Conservation (phyloP, 1,284 basidiomycete species). For the Malassezia dermatis region DNA sequence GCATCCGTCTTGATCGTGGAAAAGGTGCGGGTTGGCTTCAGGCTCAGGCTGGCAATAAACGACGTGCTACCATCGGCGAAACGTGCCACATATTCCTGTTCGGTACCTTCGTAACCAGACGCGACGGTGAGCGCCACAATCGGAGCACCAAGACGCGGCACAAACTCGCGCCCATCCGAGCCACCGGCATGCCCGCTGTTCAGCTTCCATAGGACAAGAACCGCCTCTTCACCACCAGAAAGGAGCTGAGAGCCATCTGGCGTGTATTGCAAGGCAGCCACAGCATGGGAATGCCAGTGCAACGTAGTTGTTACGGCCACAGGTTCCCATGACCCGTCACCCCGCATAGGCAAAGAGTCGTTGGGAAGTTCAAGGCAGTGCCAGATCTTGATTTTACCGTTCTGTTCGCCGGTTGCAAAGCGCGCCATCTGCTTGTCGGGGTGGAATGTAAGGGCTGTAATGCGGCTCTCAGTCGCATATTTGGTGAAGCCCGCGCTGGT, state of each 20-base stretch:
- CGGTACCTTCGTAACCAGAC: constrained; percentile 52
- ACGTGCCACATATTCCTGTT: constrained; percentile 77
- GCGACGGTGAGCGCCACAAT: constrained; percentile 57
- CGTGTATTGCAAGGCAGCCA: constrained; percentile 79
- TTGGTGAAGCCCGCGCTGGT: constrained; percentile 58
- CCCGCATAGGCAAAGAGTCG: constrained; percentile 23
- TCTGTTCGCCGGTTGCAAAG: constrained; percentile 83
- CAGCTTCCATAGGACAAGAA: constrained; percentile 75
- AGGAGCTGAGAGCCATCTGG: constrained; percentile 82
- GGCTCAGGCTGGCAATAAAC: constrained; percentile 64
- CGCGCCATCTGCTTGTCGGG: constrained; percentile 65
- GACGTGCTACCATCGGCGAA: constrained; percentile 72
- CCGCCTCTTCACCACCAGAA: constrained; percentile 90
- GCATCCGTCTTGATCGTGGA: constrained; percentile 61
- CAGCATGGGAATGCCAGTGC: constrained; percentile 95
- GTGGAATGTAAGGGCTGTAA: constrained; percentile 80
- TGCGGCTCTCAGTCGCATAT: constrained; percentile 56
- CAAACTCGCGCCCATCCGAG: constrained; percentile 52
- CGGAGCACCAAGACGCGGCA: constrained; percentile 81
- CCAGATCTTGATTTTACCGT: constrained; percentile 79
- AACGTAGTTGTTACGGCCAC: constrained; percentile 65
- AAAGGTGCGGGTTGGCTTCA: constrained; percentile 65
- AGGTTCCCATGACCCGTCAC: constrained; percentile 15
- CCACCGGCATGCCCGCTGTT: constrained; percentile 51
- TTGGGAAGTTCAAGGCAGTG: constrained; percentile 59